A percentile compares a stretch with the other conserved stretches of the same genome.
phyloP scores from a whole-genome alignment of 2,329 filamentous ascomycete genomes.

The Thielaviopsis punctulata region DNA sequence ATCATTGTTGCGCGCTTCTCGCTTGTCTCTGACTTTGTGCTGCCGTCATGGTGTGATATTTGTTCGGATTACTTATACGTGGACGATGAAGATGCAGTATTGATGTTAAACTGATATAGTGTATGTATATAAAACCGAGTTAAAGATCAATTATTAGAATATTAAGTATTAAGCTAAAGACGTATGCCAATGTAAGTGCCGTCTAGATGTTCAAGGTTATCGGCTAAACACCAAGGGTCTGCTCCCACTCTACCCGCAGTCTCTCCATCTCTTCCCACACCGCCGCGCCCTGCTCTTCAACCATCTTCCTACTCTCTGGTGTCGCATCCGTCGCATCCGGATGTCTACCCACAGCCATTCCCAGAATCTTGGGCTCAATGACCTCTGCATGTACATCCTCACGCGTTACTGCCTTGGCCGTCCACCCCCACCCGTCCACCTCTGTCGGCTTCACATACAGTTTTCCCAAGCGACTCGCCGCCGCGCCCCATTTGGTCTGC shows the following conservation, averaged over 20 bases:
- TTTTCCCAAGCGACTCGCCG: conserved; percentile 39
- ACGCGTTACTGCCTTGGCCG: conserved; percentile 19
- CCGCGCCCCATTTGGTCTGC: conserved; percentile 69
- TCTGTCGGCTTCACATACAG: conserved; percentile 58
- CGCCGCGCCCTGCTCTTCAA: conserved; percentile 41
- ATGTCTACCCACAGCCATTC: conserved; percentile 40
- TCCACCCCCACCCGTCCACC: conserved; percentile 71
- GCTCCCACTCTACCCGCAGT: conserved; percentile 49
- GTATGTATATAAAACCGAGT: not conserved
- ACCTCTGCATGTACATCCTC: conserved; percentile 24
- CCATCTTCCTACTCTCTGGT: conserved; percentile 39
- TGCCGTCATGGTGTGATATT: too few species aligned
- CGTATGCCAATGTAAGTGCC: not conserved
- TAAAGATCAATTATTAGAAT: not conserved
- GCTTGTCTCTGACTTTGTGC: too few species aligned
- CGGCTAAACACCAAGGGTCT: conserved; percentile 3
- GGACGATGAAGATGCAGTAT: too few species aligned
- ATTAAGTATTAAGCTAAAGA: not conserved
- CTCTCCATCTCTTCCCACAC: conserved; percentile 59
- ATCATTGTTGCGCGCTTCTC: too few species aligned
- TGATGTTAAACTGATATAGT: too few species aligned
- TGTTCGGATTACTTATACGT: too few species aligned
- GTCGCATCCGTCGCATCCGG: conserved; percentile 41
- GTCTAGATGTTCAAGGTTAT: not conserved
- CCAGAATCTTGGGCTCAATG: conserved; percentile 27